Evolutionary conservation across 208 protist genomes (phyloP), one percentile per base, ranked within the genome.

Genomic region (Herpetomonas samuelpessoai): DNA sequence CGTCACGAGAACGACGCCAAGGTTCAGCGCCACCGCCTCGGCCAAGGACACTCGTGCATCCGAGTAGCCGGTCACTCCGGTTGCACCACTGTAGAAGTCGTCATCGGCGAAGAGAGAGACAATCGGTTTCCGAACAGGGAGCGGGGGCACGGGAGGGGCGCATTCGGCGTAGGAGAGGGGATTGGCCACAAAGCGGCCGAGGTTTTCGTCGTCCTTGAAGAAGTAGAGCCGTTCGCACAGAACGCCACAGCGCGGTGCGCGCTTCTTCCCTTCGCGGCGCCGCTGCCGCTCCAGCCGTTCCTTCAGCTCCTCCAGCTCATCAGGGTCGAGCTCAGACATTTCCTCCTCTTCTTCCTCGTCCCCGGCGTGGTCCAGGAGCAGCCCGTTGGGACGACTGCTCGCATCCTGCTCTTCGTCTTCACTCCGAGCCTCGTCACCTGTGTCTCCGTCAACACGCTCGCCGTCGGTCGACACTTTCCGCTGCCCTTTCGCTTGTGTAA

Each of bases 281-380:
- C 72, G 51, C n/a, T 54, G 57, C 22, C 72, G 62, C 47, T 78
- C 62, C 25, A 80, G 51, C 2, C 69, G 68, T 27, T 72, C 61
- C 31, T 60, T 71, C 71, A 92, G 68, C 62, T 94, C 87, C 30
- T 87, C 81, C 44, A 94, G 63, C 10, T 94, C 83, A 14, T 91
- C 87, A 1, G 78, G 69, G 46, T 57, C 76, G 51, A 78, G 60
- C 52, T 96, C 89, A 57, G 76, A 81, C 60, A 89, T 70, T 61
- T 76, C 76, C 44, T 77, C 74, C 45, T 73, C 60, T 29, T 77
- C 46, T 7, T 65, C 59, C 3, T 76, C 68, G 24, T 46, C 41
- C 0, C 65, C 60, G 0, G 21, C 64, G 27, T 45, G 55, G 0
- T 68, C 68, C 6, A 21, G 45, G 2, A 16, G 25, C 21, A 22